A percentile compares a stretch with the other conserved stretches of the same genome.
phyloP scores from a whole-genome alignment of 805 yeast genomes.

The Saturnispora serradocipensis region DNA sequence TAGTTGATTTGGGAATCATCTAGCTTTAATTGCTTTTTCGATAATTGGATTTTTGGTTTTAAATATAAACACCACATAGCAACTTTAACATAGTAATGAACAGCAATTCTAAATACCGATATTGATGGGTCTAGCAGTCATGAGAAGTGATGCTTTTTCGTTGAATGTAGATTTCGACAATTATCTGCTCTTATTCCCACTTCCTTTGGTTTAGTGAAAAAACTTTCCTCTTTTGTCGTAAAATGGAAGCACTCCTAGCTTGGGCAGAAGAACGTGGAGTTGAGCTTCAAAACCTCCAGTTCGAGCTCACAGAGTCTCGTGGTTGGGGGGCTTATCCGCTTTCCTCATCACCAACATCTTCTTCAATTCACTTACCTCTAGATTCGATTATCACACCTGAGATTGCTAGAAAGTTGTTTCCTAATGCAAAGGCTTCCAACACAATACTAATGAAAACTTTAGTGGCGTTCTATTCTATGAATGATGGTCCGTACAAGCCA shows the following conservation, averaged over 20 bases:
- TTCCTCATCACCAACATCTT: not conserved
- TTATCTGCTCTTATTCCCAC: not conserved
- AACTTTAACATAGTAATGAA: no score
- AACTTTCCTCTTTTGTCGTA: not conserved
- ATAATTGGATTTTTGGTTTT: no score
- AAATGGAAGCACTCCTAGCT: not conserved
- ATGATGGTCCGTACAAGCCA: slow-evolving; percentile 18
- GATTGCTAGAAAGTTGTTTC: slow-evolving; percentile 15
- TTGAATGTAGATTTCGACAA: no score
- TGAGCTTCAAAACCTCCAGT: not conserved
- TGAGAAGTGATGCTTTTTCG: no score
- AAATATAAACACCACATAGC: no score
- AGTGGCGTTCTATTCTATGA: slow-evolving; percentile 14
- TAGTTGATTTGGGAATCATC: no score
- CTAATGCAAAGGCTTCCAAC: slow-evolving; percentile 1
- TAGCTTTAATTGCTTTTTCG: no score
- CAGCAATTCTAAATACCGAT: no score
- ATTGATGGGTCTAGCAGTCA: no score
- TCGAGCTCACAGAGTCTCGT: slow-evolving; percentile 18
- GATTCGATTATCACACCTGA: slow-evolving; percentile 19
- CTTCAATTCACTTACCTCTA: slow-evolving; percentile 15
- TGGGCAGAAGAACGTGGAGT: slow-evolving; percentile 3
- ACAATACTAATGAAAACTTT: slow-evolving; percentile 7
- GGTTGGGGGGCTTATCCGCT: slow-evolving; percentile 28
- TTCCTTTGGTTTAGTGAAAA: not conserved